phyloP scores from a whole-genome alignment of 768 basidiomycete species.

The Crassisporium funariophilum region DNA sequence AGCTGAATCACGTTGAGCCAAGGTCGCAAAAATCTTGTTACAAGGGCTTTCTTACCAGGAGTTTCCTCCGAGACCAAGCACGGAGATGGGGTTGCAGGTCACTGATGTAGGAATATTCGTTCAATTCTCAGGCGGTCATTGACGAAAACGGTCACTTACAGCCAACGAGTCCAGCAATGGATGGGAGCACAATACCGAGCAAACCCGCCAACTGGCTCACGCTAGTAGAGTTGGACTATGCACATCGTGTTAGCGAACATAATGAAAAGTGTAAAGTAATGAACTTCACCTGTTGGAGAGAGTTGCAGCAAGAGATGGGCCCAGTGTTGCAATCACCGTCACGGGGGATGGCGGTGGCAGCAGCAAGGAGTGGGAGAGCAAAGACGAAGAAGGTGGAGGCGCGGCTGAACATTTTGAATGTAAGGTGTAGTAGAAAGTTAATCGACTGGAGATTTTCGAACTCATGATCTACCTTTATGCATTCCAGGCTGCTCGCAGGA shows the following conservation, averaged over 20 bases:
- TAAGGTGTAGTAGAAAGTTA: too few relatives aligned
- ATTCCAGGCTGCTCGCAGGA: too few relatives aligned
- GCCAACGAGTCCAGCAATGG: constrained; percentile 13
- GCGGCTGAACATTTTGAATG: neutral
- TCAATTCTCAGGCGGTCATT: too few relatives aligned
- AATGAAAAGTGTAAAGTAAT: too few relatives aligned
- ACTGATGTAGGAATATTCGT: too few relatives aligned
- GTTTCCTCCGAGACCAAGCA: constrained; percentile 13
- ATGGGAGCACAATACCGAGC: constrained; percentile 11
- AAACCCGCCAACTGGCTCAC: constrained; percentile 10
- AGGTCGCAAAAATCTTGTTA: neutral
- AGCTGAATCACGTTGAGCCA: constrained; percentile 8
- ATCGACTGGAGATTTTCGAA: too few relatives aligned
- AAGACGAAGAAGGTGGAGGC: constrained; percentile 3
- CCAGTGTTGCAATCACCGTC: constrained; percentile 7
- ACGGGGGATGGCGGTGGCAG: constrained; percentile 7
- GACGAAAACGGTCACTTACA: too few relatives aligned
- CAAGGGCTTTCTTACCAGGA: constrained; percentile 14
- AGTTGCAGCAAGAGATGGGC: constrained; percentile 11
- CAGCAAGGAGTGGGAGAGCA: constrained; percentile 10
- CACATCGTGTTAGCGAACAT: too few relatives aligned
- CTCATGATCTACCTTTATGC: too few relatives aligned
- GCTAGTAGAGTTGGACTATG: constrained; percentile 10
- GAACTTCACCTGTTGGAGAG: constrained; percentile 2
- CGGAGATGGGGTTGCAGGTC: constrained; percentile 15